Evolutionary conservation across 2,329 filamentous ascomycete genomes (phyloP).

Genomic region (Penicillium sp.): DNA sequence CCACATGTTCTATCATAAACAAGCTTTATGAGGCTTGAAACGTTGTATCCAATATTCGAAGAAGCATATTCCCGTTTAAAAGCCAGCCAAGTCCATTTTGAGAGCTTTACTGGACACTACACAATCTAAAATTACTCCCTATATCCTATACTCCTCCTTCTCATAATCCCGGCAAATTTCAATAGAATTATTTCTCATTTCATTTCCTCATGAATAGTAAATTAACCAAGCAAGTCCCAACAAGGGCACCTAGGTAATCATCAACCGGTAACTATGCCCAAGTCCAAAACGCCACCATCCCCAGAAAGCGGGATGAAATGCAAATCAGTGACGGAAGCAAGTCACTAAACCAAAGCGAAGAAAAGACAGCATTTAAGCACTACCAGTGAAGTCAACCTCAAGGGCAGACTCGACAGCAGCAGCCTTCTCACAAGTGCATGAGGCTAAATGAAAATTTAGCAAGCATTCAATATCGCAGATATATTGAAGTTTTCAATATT

Average conservation of each 20-base stretch:
- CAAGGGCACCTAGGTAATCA: too few relatives aligned
- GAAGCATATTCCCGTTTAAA: neutral
- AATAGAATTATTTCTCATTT: neutral
- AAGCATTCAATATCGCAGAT: neutral
- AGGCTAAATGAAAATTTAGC: slow-evolving; percentile 46
- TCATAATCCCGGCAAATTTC: too few relatives aligned
- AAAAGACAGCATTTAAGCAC: slow-evolving; percentile 31
- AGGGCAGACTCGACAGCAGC: slow-evolving; percentile 59
- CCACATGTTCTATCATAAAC: neutral
- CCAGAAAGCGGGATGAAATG: slow-evolving; percentile 5
- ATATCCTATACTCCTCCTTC: too few relatives aligned
- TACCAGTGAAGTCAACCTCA: slow-evolving; percentile 87
- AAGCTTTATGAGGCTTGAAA: slow-evolving; percentile 6
- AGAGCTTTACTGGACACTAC: neutral
- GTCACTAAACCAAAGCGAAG: neutral
- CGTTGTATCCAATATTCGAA: neutral
- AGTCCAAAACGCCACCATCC: slow-evolving; percentile 5
- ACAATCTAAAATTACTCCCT: too few relatives aligned
- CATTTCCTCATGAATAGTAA: neutral
- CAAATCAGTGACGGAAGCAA: slow-evolving; percentile 1
- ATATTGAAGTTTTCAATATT: neutral
- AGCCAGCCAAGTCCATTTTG: neutral
- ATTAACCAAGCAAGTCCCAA: neutral
- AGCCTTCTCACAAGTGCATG: slow-evolving; percentile 81
- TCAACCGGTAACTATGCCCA: slow-evolving; percentile 2